Base-by-base conservation (phyloP, 2,329 filamentous ascomycete genomes). In the Fusarium domesticum region DNA sequence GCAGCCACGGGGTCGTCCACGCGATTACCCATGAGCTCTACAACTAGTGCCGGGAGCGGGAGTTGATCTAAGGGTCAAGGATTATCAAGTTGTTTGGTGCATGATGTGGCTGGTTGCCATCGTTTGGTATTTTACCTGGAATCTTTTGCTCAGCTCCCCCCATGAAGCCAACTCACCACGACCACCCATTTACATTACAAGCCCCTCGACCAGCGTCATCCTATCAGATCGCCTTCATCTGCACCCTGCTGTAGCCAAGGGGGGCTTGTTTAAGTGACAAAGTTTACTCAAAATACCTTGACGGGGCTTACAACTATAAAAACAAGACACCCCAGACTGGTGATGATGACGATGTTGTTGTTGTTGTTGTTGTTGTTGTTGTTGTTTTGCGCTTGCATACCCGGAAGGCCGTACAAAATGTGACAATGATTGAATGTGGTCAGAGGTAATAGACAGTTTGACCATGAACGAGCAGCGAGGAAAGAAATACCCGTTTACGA, bases 21-120 rank as follows among this genome's bases (percentile, higher is more conserved):
- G 57, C 57, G 57, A 60, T 48, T 48, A 54, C 57, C 55, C 57
- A 60, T 44, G 52, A 45, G 42, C 23, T 28, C 7, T n/a, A n/a
- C n/a, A n/a, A n/a, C n/a, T 38, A 47, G 44, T 45, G 54, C 47
- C 33, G 42, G 54, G 51, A 54, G 48, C 51, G 46, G 44, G 37
- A 50, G 37, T 31, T 53, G 56, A 50, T 53, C 56, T 50, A 58
- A 59, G 57, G 53, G 54, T 47, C 37, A 28, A 36, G 45, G 42
- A 44, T 46, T 38, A 39, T 38, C 23, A 36, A 54, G 49, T 43
- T 40, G 49, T 51, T 57, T 57, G 36, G 40, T 48, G 53, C 43
- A 32, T 43, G 47, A 36, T 44, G 50, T 52, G 46, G 50, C 36
- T 39, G 48, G 34, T 49, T 56, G 53, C 46, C 38, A 41, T 37